Evolutionary conservation across 78 protist species (phyloP).

Genomic region (Isochrysis galbana): DNA sequence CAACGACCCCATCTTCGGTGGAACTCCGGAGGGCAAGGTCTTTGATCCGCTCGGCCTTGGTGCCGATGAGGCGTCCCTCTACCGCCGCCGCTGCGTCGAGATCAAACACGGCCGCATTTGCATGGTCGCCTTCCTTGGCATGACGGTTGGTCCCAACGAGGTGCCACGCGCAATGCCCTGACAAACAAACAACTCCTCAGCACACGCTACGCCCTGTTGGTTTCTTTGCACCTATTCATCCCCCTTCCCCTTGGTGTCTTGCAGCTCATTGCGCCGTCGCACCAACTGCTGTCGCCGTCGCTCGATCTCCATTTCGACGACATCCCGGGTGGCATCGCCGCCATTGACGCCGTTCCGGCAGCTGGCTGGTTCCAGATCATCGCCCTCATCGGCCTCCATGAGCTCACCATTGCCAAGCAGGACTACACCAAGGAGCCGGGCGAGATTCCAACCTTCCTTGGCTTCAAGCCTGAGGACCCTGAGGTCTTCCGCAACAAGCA

Average conservation of each 20-base stretch:
- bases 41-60: slow-evolving; percentile 12
- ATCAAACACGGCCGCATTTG: slow-evolving; percentile 22
- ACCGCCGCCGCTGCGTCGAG: slow-evolving; percentile 19
- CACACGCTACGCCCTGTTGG: no score
- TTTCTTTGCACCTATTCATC: no score
- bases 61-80: neutral
- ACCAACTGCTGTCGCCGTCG: neutral
- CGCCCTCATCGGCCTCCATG: neutral
- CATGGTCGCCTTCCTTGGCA: slow-evolving; percentile 26
- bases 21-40: slow-evolving; percentile 14
- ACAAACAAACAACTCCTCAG: no score
- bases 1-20: slow-evolving; percentile 29
- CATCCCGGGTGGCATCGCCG: slow-evolving; percentile 9
- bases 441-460: slow-evolving; percentile 15
- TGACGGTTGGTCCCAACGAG: slow-evolving; percentile 13
- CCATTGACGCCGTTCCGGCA: neutral
- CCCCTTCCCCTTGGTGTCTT: neutral
- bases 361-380: slow-evolving; percentile 8
- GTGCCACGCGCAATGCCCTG: neutral
- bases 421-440: slow-evolving; percentile 27
- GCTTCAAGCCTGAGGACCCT: slow-evolving; percentile 27
- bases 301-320: slow-evolving; percentile 4
- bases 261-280: neutral
- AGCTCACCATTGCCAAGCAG: slow-evolving; percentile 18
- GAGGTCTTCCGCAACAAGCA: neutral